A percentile compares a stretch with the other conserved stretches of the same genome.
Conservation (phyloP, 768 basidiomycete species). For the Russula virescens region DNA sequence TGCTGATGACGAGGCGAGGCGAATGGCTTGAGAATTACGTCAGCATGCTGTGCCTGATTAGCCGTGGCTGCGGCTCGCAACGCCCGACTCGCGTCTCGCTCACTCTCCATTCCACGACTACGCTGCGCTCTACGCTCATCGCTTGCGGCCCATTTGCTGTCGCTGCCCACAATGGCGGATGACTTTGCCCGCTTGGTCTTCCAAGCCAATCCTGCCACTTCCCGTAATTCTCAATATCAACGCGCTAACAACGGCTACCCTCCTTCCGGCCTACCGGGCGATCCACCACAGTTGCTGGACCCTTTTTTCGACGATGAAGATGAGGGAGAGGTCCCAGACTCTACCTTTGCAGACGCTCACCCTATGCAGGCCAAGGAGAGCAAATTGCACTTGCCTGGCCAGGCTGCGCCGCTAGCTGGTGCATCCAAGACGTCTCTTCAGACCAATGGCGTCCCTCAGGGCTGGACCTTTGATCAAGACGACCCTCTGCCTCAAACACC, state of each 20-base stretch:
- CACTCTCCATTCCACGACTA: neutral
- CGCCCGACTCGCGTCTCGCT: neutral
- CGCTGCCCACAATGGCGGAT: slow-evolving; percentile 46
- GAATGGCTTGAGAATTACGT: neutral
- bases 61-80: too few relatives aligned
- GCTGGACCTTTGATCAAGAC: slow-evolving; percentile 73
- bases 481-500: slow-evolving; percentile 30
- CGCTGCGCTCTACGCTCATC: neutral
- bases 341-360: slow-evolving; percentile 51
- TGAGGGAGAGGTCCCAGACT: slow-evolving; percentile 58
- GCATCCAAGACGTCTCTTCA: slow-evolving; percentile 42
- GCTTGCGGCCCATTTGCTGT: neutral
- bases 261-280: slow-evolving; percentile 43
- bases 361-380: slow-evolving; percentile 43
- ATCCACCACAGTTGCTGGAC: slow-evolving; percentile 48
- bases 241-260: slow-evolving; percentile 55
- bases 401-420: slow-evolving; percentile 58
- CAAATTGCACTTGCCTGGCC: slow-evolving; percentile 49
- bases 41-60: neutral
- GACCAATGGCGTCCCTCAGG: slow-evolving; percentile 48
- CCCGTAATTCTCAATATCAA: slow-evolving; percentile 39
- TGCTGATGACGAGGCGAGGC: too few relatives aligned
- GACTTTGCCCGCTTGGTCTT: slow-evolving; percentile 73
- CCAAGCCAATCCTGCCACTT: slow-evolving; percentile 60
- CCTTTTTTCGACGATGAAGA: slow-evolving; percentile 89